Evolutionary conservation across 164 flowering plant genomes (phyloP).

Genomic region (Magnolia officinalis): DNA sequence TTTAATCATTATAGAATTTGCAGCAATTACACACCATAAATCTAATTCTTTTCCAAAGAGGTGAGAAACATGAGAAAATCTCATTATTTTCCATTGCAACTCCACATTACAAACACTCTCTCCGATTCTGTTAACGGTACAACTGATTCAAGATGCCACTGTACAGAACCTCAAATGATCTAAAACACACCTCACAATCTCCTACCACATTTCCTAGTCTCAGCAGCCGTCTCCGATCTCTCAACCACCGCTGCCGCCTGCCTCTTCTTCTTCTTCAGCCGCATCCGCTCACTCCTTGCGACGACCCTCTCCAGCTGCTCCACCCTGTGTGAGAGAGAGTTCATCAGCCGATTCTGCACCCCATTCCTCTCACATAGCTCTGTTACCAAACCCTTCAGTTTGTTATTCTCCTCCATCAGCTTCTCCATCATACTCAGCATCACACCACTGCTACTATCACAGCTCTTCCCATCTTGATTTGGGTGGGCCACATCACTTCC

Average conservation of each 20-base stretch:
- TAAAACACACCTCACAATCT: no score
- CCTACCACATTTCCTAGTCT: neutral
- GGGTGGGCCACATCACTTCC: slow-evolving; percentile 2
- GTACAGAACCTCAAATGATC: no score
- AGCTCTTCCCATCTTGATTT: neutral
- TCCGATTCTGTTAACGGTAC: no score
- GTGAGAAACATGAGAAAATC: no score
- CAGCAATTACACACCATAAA: no score
- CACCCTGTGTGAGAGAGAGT: slow-evolving; percentile 45
- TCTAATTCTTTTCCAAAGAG: no score
- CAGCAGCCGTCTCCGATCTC: neutral
- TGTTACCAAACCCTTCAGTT: slow-evolving; percentile 47
- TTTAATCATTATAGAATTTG: no score
- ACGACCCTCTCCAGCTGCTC: slow-evolving; percentile 55
- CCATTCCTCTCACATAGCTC: slow-evolving; percentile 45
- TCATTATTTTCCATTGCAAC: no score
- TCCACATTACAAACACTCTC: no score
- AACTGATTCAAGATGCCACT: no score
- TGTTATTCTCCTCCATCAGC: slow-evolving; percentile 47
- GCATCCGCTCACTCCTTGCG: slow-evolving; percentile 26
- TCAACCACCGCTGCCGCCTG: neutral
- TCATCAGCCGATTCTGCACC: slow-evolving; percentile 38
- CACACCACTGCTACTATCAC: neutral
- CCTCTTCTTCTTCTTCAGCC: slow-evolving; percentile 31
- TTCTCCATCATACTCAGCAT: slow-evolving; percentile 31